Conservation (phyloP, 1,139 yeast genomes). For the Taphrina confusa region DNA sequence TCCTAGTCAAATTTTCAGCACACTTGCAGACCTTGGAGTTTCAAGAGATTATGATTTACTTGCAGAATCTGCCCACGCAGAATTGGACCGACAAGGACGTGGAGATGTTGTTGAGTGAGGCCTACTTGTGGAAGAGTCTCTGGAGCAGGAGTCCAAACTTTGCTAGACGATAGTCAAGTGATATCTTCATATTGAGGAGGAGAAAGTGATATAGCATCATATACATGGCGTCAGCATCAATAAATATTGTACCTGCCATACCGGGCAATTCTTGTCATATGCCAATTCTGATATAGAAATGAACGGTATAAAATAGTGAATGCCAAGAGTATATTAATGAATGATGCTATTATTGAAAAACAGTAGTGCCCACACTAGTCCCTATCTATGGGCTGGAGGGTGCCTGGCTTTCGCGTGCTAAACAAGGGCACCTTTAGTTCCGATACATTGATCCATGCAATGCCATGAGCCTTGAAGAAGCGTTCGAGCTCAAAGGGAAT, state of each 20-base stretch:
- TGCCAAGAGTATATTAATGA: neutral
- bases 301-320: neutral
- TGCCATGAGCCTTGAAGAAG: conserved; percentile 8
- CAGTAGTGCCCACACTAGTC: too few species aligned
- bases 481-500: neutral
- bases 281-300: neutral
- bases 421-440: neutral
- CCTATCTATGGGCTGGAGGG: neutral
- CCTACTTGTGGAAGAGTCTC: conserved; percentile 92
- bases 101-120: conserved; percentile 89
- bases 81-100: conserved; percentile 87
- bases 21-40: conserved; percentile 84
- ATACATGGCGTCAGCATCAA: neutral
- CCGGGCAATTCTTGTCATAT: too few species aligned
- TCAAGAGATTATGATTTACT: conserved; percentile 85
- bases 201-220: neutral
- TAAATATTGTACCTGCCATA: too few species aligned
- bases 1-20: conserved; percentile 79
- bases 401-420: conserved; percentile 2
- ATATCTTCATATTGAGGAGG: neutral
- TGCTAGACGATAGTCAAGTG: conserved; percentile 3
- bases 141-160: conserved; percentile 44
- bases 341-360: too few species aligned
- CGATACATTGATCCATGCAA: conserved; percentile 5
- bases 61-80: conserved; percentile 84